Conservation (phyloP, 164 flowering plant genomes). For the Amborella trichopoda region DNA sequence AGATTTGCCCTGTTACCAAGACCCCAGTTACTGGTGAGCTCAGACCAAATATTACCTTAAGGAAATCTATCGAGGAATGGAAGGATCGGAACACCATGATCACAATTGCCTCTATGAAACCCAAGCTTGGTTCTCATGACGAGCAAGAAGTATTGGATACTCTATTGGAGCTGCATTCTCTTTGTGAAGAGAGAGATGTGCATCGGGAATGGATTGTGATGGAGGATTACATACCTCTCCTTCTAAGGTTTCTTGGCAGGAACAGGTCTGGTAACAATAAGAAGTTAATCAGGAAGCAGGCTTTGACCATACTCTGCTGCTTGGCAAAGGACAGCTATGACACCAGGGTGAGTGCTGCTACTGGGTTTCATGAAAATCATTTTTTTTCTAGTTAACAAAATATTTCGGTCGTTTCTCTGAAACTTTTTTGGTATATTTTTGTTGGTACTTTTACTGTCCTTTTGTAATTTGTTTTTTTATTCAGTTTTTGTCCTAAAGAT, state of each 20-base stretch:
- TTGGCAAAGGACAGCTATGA: constrained; percentile 48
- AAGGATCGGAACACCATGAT: constrained; percentile 66
- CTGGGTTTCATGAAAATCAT: too few relatives aligned
- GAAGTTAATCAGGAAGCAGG: constrained; percentile 26
- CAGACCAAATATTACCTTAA: constrained; percentile 54
- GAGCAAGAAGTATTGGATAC: constrained; percentile 37
- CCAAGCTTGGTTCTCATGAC: constrained; percentile 25
- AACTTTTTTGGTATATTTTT: too few relatives aligned
- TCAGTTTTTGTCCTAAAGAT: too few relatives aligned
- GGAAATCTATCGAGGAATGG: constrained; percentile 82
- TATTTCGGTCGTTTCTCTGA: too few relatives aligned
- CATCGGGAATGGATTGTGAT: constrained; percentile 58
- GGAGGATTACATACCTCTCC: constrained; percentile 48
- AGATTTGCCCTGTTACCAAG: constrained; percentile 45
- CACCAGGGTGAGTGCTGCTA: constrained; percentile 40
- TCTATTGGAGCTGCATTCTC: constrained; percentile 34
- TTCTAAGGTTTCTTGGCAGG: constrained; percentile 30
- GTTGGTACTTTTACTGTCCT: too few relatives aligned
- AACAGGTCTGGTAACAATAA: constrained; percentile 22
- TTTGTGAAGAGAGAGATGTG: constrained; percentile 43
- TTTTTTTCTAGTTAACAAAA: too few relatives aligned
- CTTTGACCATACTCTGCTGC: constrained; percentile 35
- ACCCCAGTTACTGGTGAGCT: constrained; percentile 30
- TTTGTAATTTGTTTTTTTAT: too few relatives aligned
- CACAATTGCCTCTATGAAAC: constrained; percentile 36